These are phyloP conservation scores for Xylaria nigripes DNA, from an alignment of 495 filamentous ascomycete species.

Conservation along the genomic window DNA sequence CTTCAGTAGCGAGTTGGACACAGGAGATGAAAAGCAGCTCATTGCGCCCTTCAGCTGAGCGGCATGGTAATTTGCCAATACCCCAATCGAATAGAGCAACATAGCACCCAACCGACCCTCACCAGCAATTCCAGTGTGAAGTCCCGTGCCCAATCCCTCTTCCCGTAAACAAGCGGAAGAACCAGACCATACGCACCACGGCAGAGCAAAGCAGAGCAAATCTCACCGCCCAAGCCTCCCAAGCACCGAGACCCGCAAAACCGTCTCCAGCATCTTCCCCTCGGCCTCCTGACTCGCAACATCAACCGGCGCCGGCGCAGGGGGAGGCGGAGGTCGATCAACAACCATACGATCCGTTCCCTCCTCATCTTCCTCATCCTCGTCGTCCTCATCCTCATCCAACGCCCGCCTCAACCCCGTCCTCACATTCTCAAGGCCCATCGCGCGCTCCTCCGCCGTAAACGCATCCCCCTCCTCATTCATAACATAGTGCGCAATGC, in stretches of 20 bases:
- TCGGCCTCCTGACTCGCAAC: slow-evolving; percentile 23
- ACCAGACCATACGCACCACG: too few relatives aligned
- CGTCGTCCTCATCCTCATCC: slow-evolving; percentile 49
- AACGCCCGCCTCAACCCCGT: slow-evolving; percentile 55
- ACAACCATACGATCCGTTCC: slow-evolving; percentile 27
- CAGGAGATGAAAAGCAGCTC: too few relatives aligned
- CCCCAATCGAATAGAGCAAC: too few relatives aligned
- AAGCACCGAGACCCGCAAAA: slow-evolving; percentile 49
- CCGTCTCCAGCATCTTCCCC: slow-evolving; percentile 35
- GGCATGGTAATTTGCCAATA: too few relatives aligned
- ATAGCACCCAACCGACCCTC: too few relatives aligned
- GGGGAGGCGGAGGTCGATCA: slow-evolving; percentile 33
- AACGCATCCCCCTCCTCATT: slow-evolving; percentile 48
- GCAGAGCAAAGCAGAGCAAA: too few relatives aligned
- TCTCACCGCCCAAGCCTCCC: slow-evolving; percentile 20
- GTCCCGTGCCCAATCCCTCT: too few relatives aligned
- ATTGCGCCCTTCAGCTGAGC: too few relatives aligned
- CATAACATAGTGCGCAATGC: slow-evolving; percentile 32
- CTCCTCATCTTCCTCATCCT: slow-evolving; percentile 48
- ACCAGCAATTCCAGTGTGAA: too few relatives aligned
- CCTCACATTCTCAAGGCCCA: slow-evolving; percentile 59
- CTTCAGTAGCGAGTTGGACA: too few relatives aligned
- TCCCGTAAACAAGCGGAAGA: too few relatives aligned
- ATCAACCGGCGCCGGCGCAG: slow-evolving; percentile 18
- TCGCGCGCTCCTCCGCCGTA: slow-evolving; percentile 59